These are phyloP conservation scores for Mycena kentingensis DNA, from an alignment of 768 basidiomycete species.

Conservation along the genomic window DNA sequence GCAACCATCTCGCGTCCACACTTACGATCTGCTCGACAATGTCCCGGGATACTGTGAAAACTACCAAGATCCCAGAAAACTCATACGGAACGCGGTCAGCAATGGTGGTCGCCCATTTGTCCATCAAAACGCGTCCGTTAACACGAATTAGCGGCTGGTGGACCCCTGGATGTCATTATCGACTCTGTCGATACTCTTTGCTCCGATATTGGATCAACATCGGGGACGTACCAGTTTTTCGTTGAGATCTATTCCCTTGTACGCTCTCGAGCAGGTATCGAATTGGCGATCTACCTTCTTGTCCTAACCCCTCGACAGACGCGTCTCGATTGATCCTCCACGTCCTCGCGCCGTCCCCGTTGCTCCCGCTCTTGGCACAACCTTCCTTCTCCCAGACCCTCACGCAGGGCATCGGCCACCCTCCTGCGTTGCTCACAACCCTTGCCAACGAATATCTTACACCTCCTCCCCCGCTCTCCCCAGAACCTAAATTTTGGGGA, in stretches of 20 bases:
- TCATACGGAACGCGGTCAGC: slow-evolving; percentile 45
- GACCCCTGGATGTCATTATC: slow-evolving; percentile 62
- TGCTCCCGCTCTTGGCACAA: slow-evolving; percentile 58
- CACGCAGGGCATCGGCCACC: slow-evolving; percentile 66
- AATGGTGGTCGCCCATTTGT: slow-evolving; percentile 33
- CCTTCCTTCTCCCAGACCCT: slow-evolving; percentile 67
- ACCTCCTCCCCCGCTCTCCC: slow-evolving; percentile 64
- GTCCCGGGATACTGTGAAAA: slow-evolving; percentile 56
- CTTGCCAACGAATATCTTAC: slow-evolving; percentile 72
- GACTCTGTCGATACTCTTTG: slow-evolving; percentile 73
- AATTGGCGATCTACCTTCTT: background rate
- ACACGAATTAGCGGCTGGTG: slow-evolving; percentile 36
- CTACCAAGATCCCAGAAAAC: slow-evolving; percentile 34
- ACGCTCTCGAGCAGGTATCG: slow-evolving; percentile 49
- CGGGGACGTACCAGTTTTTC: slow-evolving; percentile 57
- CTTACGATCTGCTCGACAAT: slow-evolving; percentile 51
- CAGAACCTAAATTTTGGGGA: slow-evolving; percentile 76
- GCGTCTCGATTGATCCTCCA: slow-evolving; percentile 66
- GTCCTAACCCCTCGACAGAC: slow-evolving; percentile 32
- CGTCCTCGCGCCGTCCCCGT: slow-evolving; percentile 45
- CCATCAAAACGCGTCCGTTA: slow-evolving; percentile 7
- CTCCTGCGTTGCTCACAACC: slow-evolving; percentile 66
- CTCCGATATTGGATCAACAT: slow-evolving; percentile 56
- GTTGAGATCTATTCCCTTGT: slow-evolving; percentile 47
- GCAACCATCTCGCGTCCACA: slow-evolving; percentile 27